phyloP scores from a whole-genome alignment of 2,329 filamentous ascomycete species.

The Grosmannia clavigera region DNA sequence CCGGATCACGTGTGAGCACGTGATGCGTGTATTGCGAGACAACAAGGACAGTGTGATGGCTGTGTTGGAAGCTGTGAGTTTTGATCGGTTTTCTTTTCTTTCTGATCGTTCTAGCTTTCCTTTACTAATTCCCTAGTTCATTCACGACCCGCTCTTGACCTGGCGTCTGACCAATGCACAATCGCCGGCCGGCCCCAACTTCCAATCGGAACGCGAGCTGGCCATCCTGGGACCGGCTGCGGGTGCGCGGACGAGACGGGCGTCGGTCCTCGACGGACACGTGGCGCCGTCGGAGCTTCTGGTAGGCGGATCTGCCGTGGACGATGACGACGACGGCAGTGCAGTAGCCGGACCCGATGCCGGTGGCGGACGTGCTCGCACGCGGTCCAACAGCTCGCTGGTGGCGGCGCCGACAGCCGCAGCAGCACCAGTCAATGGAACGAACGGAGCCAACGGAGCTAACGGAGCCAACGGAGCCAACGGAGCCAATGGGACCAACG shows the following conservation, averaged over 20 bases:
- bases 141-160: slow-evolving; percentile 96
- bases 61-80: slow-evolving; percentile 85
- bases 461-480: neutral
- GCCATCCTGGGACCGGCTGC: slow-evolving; percentile 31
- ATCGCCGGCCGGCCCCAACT: slow-evolving; percentile 54
- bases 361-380: neutral
- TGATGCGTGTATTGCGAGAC: slow-evolving; percentile 90
- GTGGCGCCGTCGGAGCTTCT: slow-evolving; percentile 44
- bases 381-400: neutral
- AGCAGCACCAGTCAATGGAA: slow-evolving; percentile 19
- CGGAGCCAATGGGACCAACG: neutral
- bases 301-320: neutral
- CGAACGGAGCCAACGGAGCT: neutral
- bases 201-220: slow-evolving; percentile 46
- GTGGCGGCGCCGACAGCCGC: slow-evolving; percentile 23
- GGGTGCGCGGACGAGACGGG: slow-evolving; percentile 44
- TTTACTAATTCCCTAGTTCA: slow-evolving; percentile 52
- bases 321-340: neutral
- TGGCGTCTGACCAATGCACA: slow-evolving; percentile 70
- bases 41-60: slow-evolving; percentile 99
- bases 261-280: slow-evolving; percentile 56
- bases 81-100: neutral
- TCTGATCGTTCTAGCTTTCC: slow-evolving; percentile 4
- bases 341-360: neutral
- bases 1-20: slow-evolving; percentile 93